Evolutionary conservation across 164 flowering plant species (phyloP).

Genomic region (Stephania cephalantha): DNA sequence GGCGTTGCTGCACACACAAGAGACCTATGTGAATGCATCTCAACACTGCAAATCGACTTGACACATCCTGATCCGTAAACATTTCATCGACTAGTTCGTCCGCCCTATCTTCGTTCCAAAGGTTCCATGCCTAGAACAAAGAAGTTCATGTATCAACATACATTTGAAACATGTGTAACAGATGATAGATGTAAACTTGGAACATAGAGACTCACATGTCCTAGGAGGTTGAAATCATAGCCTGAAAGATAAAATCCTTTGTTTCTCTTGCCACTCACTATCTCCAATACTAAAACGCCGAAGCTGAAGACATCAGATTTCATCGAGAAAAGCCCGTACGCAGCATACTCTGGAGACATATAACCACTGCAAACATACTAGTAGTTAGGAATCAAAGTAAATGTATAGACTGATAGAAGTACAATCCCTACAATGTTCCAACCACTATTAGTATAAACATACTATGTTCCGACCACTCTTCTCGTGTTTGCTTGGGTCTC

Average conservation of each 20-base stretch:
- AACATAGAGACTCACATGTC: constrained; percentile 20
- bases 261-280: constrained; percentile 24
- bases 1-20: constrained; percentile 8
- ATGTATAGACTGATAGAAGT: constrained; percentile 6
- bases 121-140: constrained; percentile 3
- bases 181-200: not conserved
- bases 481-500: not conserved
- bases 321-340: constrained; percentile 21
- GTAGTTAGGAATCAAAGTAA: not conserved
- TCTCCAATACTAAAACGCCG: constrained; percentile 23
- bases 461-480: constrained; percentile 7
- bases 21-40: constrained; percentile 7
- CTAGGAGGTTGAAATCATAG: constrained; percentile 12
- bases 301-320: constrained; percentile 27
- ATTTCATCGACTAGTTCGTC: not conserved
- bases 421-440: not conserved
- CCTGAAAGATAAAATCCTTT: constrained; percentile 6
- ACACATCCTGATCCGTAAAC: not conserved
- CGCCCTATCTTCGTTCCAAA: constrained; percentile 3
- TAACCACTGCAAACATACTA: constrained; percentile 16
- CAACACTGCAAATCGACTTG: not conserved
- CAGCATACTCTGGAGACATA: constrained; percentile 30
- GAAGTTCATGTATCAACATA: not conserved
- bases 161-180: not conserved
- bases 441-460: no score